Conservation (phyloP, 495 filamentous ascomycete genomes). For the Penicillium desertorum region DNA sequence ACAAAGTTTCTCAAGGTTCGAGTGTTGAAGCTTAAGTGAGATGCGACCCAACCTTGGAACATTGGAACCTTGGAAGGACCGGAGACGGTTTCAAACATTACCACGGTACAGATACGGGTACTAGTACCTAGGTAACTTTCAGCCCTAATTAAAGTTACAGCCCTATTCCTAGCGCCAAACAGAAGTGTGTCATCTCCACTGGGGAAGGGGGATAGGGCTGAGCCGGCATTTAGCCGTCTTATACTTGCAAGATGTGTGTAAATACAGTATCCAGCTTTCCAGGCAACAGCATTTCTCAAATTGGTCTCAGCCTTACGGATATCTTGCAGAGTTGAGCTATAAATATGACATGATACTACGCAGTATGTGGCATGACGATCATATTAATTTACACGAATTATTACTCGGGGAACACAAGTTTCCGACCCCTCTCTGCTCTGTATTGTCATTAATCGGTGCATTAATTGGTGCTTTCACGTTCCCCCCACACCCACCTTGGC, state of each 20-base stretch:
- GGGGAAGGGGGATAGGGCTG: constrained; percentile 18
- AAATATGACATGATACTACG: neutral
- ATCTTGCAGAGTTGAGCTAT: neutral
- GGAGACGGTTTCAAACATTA: neutral
- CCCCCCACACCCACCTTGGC: constrained; percentile 4
- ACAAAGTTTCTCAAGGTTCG: neutral
- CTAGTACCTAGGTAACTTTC: constrained; percentile 3
- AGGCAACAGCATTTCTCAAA: constrained; percentile 2
- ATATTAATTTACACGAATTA: constrained; percentile 1
- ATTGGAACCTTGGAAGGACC: neutral
- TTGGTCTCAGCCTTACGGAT: neutral
- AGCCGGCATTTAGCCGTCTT: constrained; percentile 3
- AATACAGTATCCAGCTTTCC: neutral
- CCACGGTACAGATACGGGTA: neutral
- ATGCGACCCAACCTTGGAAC: neutral
- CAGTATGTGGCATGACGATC: neutral
- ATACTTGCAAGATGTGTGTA: neutral
- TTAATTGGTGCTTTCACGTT: neutral
- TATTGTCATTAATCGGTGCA: constrained; percentile 5
- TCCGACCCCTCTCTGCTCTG: constrained; percentile 2
- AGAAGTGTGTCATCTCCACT: neutral
- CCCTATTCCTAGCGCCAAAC: constrained; percentile 22
- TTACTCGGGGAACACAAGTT: neutral
- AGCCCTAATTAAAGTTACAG: constrained; percentile 14
- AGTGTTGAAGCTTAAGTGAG: neutral